A percentile compares a stretch with the other conserved stretches of the same genome.
These are phyloP conservation scores for Iris macrosiphon DNA, from an alignment of 106 monocot species.

Conservation along the genomic window DNA sequence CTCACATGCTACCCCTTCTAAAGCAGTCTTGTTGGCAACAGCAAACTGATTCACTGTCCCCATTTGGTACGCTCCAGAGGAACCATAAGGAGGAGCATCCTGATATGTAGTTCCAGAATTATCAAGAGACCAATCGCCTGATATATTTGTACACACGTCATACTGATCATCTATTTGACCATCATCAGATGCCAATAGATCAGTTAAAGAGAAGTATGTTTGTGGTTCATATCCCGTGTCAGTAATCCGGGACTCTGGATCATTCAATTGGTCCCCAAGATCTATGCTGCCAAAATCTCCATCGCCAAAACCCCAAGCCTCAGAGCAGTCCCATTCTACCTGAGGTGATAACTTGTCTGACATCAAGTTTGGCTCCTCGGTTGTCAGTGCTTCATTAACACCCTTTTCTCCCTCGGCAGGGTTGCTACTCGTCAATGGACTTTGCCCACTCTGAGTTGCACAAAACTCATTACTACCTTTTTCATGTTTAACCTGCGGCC, in stretches of 20 bases:
- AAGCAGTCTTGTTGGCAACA: neutral
- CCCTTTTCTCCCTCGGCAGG: too few species aligned
- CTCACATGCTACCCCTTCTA: conserved; percentile 23
- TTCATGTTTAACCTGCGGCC: conserved; percentile 18
- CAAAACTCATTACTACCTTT: conserved; percentile 10
- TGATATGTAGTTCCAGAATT: conserved; percentile 8
- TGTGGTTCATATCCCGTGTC: conserved; percentile 79
- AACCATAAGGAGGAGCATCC: conserved; percentile 1
- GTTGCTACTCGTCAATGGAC: too few species aligned
- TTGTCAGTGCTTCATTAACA: too few species aligned
- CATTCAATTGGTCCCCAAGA: conserved; percentile 6
- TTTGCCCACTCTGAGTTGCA: too few species aligned
- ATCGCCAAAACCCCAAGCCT: conserved; percentile 6
- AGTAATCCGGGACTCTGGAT: conserved; percentile 4
- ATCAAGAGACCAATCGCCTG: conserved; percentile 7
- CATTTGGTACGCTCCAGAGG: conserved; percentile 1
- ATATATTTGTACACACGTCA: conserved; percentile 16
- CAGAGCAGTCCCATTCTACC: conserved; percentile 23
- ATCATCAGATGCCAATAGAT: conserved; percentile 56
- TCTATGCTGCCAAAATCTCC: neutral
- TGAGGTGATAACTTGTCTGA: conserved; percentile 6
- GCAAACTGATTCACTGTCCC: neutral
- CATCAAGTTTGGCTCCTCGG: conserved; percentile 5
- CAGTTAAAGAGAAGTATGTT: conserved; percentile 85
- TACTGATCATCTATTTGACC: conserved; percentile 15